Evolutionary conservation across 768 basidiomycete genomes (phyloP).

Genomic region (Mrakia blollopis): DNA sequence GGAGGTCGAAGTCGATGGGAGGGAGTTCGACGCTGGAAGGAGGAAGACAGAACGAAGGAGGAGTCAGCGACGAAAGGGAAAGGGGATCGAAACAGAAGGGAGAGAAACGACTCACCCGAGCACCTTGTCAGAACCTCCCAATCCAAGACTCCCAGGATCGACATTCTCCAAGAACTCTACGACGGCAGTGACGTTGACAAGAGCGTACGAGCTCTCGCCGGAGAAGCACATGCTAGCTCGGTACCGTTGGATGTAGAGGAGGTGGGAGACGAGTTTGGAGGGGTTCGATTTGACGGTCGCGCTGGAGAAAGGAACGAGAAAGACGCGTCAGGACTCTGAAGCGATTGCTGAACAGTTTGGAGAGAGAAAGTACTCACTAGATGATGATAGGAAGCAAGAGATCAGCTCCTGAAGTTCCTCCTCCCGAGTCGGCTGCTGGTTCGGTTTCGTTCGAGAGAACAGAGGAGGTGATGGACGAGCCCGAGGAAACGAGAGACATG

Average conservation of each 20-base stretch:
- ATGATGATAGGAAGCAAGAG: constrained; percentile 89
- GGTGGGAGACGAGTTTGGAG: constrained; percentile 66
- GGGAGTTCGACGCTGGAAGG: constrained; percentile 57
- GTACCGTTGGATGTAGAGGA: constrained; percentile 53
- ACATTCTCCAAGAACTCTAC: constrained; percentile 95
- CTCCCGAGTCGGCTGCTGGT: constrained; percentile 9
- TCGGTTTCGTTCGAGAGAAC: constrained; percentile 11
- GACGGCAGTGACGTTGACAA: constrained; percentile 91
- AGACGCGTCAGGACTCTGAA: background rate
- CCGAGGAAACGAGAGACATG: background rate
- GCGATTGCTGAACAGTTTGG: background rate
- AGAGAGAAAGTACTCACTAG: constrained; percentile 41
- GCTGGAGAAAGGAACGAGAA: background rate
- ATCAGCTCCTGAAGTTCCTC: constrained; percentile 56
- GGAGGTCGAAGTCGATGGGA: constrained; percentile 66
- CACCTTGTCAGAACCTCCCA: constrained; percentile 42
- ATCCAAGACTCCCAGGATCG: constrained; percentile 66
- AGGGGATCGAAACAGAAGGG: constrained; percentile 3
- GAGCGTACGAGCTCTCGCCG: constrained; percentile 87
- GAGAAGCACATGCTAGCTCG: constrained; percentile 52
- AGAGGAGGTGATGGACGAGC: background rate
- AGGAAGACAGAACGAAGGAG: background rate
- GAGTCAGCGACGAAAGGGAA: constrained; percentile 6
- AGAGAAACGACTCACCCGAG: constrained; percentile 35
- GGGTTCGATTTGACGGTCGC: constrained; percentile 92